Evolutionary conservation across 1,139 yeast genomes (phyloP), one percentile per base, ranked within the genome.

Genomic region (Diutina pseudorugosa): DNA sequence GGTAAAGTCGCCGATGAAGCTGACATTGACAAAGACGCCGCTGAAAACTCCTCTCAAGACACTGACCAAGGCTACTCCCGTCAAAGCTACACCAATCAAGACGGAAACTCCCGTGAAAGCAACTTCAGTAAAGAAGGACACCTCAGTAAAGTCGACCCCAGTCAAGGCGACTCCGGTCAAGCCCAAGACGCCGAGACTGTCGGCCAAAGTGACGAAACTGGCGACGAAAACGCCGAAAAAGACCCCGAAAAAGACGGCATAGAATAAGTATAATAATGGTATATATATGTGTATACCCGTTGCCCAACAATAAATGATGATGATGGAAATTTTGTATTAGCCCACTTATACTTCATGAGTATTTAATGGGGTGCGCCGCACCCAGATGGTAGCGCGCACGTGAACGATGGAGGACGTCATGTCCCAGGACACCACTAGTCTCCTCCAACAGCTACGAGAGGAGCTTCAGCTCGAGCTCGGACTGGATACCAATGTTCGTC

Each of bases 391-490:
- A 40, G 42, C 42, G 42, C 42, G 42, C 9, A 18, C 20, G 9
- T 7, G 2, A 19, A 16, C 5, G 36, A 30, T 30, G 36, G 36
- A 30, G n/a, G 36, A 30, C 14, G 36, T 6, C 36, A 30, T 30
- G 36, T 30, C 36, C 36, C 36, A 30, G 11, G 36, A 30, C 36
- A 4, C 36, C n/a, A 30, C 36, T 14, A 30, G 36, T 30, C 49
- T 45, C 16, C 40, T 45, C n/a, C 49, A 45, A 14, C 49, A 45
- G 30, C 40, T 45, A 45, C 49, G 49, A 45, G 49, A 45, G 27
- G 49, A 45, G 40, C 49, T 45, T n/a, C 49, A 45, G 40, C 30
- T 45, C 9, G 49, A 45, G n/a, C 40, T 45, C 7, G 6, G 4
- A 3, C 23, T 27, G 6, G 49, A 45, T 3, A 9, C 20, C 20